These are phyloP conservation scores for Mortierella sp. DNA, from an alignment of 371 early-diverging fungal species.

Conservation along the genomic window DNA sequence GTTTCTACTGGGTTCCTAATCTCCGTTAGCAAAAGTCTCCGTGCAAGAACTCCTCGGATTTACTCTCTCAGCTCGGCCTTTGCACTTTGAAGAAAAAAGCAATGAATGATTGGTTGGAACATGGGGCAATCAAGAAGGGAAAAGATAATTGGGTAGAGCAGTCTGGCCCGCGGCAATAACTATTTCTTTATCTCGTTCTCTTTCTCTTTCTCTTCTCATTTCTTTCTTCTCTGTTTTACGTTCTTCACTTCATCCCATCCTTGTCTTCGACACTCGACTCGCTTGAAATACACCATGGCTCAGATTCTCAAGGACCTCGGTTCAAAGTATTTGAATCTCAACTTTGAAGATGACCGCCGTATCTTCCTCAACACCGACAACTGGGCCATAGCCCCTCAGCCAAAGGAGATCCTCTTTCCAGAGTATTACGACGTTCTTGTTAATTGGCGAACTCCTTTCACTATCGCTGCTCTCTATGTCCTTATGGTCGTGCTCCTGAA, in stretches of 20 bases:
- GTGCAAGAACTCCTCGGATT: not conserved
- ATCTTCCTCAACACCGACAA: constrained; percentile 48
- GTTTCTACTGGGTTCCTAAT: too few species aligned
- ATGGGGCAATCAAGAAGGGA: not conserved
- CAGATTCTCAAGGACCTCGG: constrained; percentile 40
- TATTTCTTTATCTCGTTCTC: constrained; percentile 7
- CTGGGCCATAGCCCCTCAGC: constrained; percentile 47
- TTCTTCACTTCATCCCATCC: constrained; percentile 3
- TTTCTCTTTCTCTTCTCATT: constrained; percentile 2
- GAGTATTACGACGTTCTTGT: constrained; percentile 54
- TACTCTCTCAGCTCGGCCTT: not conserved
- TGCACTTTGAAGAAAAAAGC: not conserved
- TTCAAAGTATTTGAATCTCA: constrained; percentile 38
- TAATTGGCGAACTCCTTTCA: constrained; percentile 56
- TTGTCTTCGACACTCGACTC: not conserved
- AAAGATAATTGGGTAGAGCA: too few species aligned
- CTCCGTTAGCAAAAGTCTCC: not conserved
- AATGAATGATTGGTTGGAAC: too few species aligned
- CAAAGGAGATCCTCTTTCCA: constrained; percentile 51
- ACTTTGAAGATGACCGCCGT: constrained; percentile 45
- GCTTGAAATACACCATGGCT: constrained; percentile 17
- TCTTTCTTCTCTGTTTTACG: constrained; percentile 5
- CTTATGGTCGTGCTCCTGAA: constrained; percentile 50
- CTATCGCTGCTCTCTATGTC: constrained; percentile 39
- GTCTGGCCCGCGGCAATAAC: not conserved